Evolutionary conservation across 2,329 filamentous ascomycete genomes (phyloP).

Genomic region (Alternaria triticina): DNA sequence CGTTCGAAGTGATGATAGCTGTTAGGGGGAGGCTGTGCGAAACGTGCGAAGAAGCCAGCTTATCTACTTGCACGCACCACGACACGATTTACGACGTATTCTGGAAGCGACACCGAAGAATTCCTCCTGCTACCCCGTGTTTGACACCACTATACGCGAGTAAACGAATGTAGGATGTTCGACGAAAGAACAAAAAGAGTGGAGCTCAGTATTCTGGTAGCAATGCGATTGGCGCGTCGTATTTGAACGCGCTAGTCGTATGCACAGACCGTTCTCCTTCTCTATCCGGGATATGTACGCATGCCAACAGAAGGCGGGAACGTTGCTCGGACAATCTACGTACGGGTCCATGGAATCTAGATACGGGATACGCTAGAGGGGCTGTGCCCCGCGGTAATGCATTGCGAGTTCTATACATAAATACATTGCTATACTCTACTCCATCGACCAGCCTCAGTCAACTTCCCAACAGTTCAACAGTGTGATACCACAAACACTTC

Average conservation of each 20-base stretch:
- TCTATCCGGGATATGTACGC: background rate
- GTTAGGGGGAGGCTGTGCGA: background rate
- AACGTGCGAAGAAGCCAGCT: background rate
- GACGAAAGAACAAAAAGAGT: background rate
- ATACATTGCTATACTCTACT: background rate
- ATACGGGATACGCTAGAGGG: slow-evolving; percentile 1
- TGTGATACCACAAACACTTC: background rate
- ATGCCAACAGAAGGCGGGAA: background rate
- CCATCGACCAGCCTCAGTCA: background rate
- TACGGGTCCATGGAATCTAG: background rate
- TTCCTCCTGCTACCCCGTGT: background rate
- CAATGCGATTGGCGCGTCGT: slow-evolving; percentile 11
- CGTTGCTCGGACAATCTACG: background rate
- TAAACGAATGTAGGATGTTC: background rate
- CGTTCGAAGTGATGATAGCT: background rate
- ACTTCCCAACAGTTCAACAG: background rate
- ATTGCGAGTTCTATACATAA: background rate
- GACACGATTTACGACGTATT: background rate
- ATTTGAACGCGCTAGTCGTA: slow-evolving; percentile 3
- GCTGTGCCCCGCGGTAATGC: background rate
- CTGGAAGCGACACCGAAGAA: background rate
- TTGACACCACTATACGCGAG: background rate
- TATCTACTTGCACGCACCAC: background rate
- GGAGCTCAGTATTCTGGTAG: background rate
- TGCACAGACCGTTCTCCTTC: background rate